Conservation (phyloP, 495 filamentous ascomycete species). For the Echria macrotheca region DNA sequence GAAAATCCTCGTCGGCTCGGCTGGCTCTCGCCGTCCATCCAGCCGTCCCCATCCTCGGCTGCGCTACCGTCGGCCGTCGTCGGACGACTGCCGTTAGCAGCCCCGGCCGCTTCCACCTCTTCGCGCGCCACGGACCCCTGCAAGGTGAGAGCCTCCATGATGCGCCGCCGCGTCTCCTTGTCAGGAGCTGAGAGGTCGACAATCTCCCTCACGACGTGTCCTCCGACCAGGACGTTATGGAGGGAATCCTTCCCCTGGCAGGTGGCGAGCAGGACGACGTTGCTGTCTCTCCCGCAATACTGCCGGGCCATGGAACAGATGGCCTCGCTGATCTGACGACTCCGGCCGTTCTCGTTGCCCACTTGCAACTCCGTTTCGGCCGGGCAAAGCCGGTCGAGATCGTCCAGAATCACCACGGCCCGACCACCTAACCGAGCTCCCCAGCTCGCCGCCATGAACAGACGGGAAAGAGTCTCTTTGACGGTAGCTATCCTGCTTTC, state of each 20-base stretch:
- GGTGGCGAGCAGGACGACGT: constrained; percentile 83
- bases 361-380: constrained; percentile 89
- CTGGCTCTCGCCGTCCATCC: constrained; percentile 59
- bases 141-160: constrained; percentile 67
- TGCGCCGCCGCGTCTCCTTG: constrained; percentile 78
- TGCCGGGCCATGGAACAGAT: constrained; percentile 77
- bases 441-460: constrained; percentile 88
- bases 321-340: constrained; percentile 84
- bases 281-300: constrained; percentile 65
- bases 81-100: constrained; percentile 40
- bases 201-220: constrained; percentile 76
- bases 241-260: constrained; percentile 86
- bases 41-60: constrained; percentile 51
- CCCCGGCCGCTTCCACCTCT: constrained; percentile 33
- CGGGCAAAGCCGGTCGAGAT: constrained; percentile 87
- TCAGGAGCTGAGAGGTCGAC: constrained; percentile 82
- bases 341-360: constrained; percentile 84
- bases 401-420: constrained; percentile 80
- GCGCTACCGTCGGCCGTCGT: constrained; percentile 47
- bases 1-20: constrained; percentile 12
- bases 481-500: constrained; percentile 82
- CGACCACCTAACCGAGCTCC: constrained; percentile 77
- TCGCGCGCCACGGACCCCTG: constrained; percentile 39
- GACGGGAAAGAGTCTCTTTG: constrained; percentile 75
- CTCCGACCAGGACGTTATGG: constrained; percentile 72